Evolutionary conservation across 2,329 filamentous ascomycete genomes (phyloP).

Genomic region (Hymenoscyphus infarciens): DNA sequence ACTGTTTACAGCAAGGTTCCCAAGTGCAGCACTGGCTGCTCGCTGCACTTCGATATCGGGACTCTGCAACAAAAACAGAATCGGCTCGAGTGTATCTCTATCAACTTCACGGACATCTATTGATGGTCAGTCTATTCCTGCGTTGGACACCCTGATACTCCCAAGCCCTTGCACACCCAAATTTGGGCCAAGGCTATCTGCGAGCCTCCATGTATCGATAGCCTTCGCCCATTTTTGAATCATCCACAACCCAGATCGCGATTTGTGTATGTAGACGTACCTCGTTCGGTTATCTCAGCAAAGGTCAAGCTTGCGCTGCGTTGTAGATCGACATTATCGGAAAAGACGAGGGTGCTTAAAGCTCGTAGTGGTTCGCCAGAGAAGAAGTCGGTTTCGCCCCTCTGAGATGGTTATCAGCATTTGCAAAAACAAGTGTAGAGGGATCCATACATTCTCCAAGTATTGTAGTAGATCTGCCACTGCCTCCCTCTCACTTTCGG

Average conservation of each 20-base stretch:
- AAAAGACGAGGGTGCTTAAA: conserved; percentile 93
- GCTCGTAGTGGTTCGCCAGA: conserved; percentile 90
- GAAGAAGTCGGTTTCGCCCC: conserved; percentile 97
- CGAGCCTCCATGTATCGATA: conserved; percentile 5
- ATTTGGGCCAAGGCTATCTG: background rate
- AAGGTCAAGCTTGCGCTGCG: conserved; percentile 97
- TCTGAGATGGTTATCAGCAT: conserved; percentile 42
- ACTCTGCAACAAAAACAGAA: conserved; percentile 91
- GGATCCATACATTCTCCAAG: conserved; percentile 76
- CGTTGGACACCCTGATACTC: background rate
- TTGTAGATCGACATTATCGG: conserved; percentile 97
- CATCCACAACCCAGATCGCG: background rate
- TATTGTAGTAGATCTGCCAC: conserved; percentile 94
- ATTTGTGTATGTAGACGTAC: conserved; percentile 49
- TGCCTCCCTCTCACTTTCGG: conserved; percentile 94
- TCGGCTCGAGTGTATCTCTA: conserved; percentile 90
- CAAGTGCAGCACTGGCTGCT: conserved; percentile 90
- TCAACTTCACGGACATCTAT: conserved; percentile 95
- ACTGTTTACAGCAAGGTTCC: conserved; percentile 97
- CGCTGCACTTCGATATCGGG: conserved; percentile 95
- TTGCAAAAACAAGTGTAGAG: background rate
- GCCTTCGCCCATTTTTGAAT: background rate
- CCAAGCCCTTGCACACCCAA: background rate
- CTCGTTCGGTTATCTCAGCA: conserved; percentile 97
- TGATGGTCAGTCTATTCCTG: conserved; percentile 21